Evolutionary conservation across 345 rosid genomes (phyloP), one percentile per base, ranked within the genome.

Genomic region (Orychophragmus violaceus): DNA sequence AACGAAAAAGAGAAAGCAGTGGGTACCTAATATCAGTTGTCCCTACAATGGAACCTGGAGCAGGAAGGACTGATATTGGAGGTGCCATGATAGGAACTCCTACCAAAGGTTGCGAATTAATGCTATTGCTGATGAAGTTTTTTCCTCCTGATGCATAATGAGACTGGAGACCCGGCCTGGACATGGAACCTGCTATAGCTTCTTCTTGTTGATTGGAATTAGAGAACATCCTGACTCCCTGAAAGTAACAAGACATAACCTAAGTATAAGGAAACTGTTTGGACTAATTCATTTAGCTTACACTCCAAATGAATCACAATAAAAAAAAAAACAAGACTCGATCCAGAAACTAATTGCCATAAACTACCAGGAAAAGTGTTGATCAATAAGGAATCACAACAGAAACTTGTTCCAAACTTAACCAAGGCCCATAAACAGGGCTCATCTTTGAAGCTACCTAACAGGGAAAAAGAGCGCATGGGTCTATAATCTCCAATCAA

Each of bases 11-110:
- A 42, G 18, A 27, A 39, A 18, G 25, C 24, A 22, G 60, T 24
- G 44, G 12, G 65, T 83, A 88, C 95, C 95, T 82, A 27, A 84
- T 84, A 55, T 84, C 84, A 19, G 91, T 84, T 18, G 85, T 80
- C 36, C 86, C 86, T 24, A 88, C 77, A 33, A 84, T 25, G 23
- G 95, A 72, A 72, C 81, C 71, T 13, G 81, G 71, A 45, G 81
- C 13, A 8, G 85, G 82, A 72, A 72, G 74, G 50, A 78, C 66
- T 41, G 88, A 74, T 13, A 76, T 72, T 48, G 85, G 84, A 66
- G 76, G 70, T 70, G 78, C 81, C 81, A 76, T 28, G 58, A 82
- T 68, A 46, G 86, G 85, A 68, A 77, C 85, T 62, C 84, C 88
- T 8, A 77, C 80, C 54, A 76, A 78, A 30, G 80, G 74, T 65